Evolutionary conservation across 257 asterid species (phyloP).

Genomic region (Ligustrum vulgare): DNA sequence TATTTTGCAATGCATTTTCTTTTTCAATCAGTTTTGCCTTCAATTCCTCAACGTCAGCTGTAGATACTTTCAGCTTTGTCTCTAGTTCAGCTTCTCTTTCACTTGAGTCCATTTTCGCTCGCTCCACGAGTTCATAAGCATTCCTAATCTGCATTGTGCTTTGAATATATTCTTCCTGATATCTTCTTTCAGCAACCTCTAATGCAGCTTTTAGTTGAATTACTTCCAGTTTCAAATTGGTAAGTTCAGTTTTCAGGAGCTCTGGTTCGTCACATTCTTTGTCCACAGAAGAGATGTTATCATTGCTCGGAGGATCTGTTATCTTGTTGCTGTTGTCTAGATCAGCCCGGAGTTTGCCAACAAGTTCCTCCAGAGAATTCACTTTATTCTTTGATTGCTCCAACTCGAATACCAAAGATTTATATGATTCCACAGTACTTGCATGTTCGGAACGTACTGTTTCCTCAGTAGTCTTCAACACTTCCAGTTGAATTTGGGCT

Average conservation of each 20-base stretch:
- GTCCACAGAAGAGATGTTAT: slow-evolving; percentile 9
- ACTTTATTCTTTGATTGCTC: slow-evolving; percentile 54
- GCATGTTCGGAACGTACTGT: slow-evolving; percentile 43
- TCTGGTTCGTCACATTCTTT: slow-evolving; percentile 23
- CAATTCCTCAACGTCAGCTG: slow-evolving; percentile 49
- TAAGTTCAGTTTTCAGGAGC: slow-evolving; percentile 35
- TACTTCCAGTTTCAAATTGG: slow-evolving; percentile 41
- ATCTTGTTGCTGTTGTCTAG: slow-evolving; percentile 21
- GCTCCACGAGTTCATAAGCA: slow-evolving; percentile 68
- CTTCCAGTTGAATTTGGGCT: slow-evolving; percentile 61
- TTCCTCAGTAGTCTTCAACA: slow-evolving; percentile 51
- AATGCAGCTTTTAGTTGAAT: slow-evolving; percentile 52
- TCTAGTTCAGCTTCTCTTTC: slow-evolving; percentile 59
- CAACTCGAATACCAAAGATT: slow-evolving; percentile 56
- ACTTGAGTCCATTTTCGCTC: slow-evolving; percentile 39
- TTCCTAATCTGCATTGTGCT: slow-evolving; percentile 63
- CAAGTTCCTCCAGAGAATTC: slow-evolving; percentile 55
- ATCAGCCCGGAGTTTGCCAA: slow-evolving; percentile 45
- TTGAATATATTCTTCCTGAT: slow-evolving; percentile 56
- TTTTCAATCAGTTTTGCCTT: slow-evolving; percentile 38
- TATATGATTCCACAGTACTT: slow-evolving; percentile 39
- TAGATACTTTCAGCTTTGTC: slow-evolving; percentile 41
- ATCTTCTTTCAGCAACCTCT: slow-evolving; percentile 68
- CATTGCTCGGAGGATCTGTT: slow-evolving; percentile 19
- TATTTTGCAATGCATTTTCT: slow-evolving; percentile 35